These are phyloP conservation scores for Selenicereus undatus DNA, from an alignment of 148 eudicot species.

Conservation along the genomic window DNA sequence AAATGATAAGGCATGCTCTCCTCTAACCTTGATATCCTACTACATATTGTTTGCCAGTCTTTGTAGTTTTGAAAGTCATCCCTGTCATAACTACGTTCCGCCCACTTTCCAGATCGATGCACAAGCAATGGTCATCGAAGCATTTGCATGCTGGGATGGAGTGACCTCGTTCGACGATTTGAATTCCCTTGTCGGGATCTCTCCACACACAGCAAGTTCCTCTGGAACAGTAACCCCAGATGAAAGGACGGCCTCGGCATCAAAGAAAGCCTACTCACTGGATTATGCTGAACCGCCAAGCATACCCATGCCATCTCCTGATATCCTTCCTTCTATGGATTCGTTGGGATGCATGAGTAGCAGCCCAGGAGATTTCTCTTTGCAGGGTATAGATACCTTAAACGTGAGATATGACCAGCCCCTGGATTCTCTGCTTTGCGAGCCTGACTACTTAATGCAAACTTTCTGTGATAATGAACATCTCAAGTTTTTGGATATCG, in stretches of 20 bases:
- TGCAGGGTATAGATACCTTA: constrained; percentile 39
- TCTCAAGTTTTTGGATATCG: constrained; percentile 46
- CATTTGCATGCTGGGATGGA: constrained; percentile 61
- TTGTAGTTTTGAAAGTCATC: not conserved
- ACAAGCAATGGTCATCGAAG: constrained; percentile 50
- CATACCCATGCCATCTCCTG: constrained; percentile 42
- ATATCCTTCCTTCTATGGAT: constrained; percentile 54
- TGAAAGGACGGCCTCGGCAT: constrained; percentile 29
- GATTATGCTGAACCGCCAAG: constrained; percentile 38
- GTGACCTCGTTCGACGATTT: constrained; percentile 60
- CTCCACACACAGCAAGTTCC: constrained; percentile 34
- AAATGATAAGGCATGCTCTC: constrained; percentile 55
- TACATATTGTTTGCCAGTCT: not conserved
- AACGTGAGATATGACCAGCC: constrained; percentile 29
- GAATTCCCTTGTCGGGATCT: constrained; percentile 43
- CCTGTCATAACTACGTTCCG: constrained; percentile 8
- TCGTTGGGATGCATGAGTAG: constrained; percentile 42
- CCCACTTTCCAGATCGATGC: constrained; percentile 52
- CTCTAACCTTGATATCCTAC: not conserved
- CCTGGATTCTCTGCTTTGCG: constrained; percentile 37
- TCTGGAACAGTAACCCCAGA: constrained; percentile 36
- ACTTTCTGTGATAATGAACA: constrained; percentile 46
- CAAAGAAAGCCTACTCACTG: constrained; percentile 28
- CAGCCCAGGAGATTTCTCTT: constrained; percentile 49
- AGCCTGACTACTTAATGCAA: constrained; percentile 39